Evolutionary conservation across 2,329 filamentous ascomycete genomes (phyloP), one percentile per base, ranked within the genome.

Genomic region (Trichoderma lentiforme): DNA sequence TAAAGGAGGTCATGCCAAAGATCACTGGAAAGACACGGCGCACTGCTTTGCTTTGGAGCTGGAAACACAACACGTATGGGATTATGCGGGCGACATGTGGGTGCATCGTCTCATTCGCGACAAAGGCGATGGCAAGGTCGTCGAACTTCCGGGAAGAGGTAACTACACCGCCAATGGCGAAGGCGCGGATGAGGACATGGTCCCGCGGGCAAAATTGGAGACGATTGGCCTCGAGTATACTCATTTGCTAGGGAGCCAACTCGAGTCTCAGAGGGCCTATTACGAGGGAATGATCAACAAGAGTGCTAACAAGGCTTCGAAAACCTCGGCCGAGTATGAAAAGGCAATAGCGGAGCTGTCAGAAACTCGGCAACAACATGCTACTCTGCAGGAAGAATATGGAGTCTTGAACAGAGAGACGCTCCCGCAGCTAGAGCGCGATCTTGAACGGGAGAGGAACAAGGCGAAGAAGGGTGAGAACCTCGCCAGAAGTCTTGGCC

Each of bases 21-120:
- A 93, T 14, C 95, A 98, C 81, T 98, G 94, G 89, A 94, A 97
- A 81, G 88, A 93, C 70, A 97, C 93, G 3, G 90, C 90, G 4
- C 96, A 99, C 81, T 93, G 92, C 74, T 99, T 97, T 79, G 92
- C 94, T 30, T 92, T 99, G 80, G 96, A 99, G 80, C 89, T 98
- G 47, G 90, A 92, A 73, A 97, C 94, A 0, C 95, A 99, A 80
- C 92, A 97, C 76, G 95, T 99, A 1, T 99, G 96, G 96, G 96
- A 99, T 81, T 99, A 99, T 75, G 93, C 93, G 0, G 94, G 93
- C 5, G 96, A 99, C 79, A 93, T 92, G 78, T 99, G 97, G 86
- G 96, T 98, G 63, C 96, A 99, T 81, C 91, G 96, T 11, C 89
- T 98, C 66, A 97, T 99, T 71, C 92, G 97, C 75, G 94, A 94